phyloP scores from a whole-genome alignment of 148 eudicot species.

The Diospyros lotus region DNA sequence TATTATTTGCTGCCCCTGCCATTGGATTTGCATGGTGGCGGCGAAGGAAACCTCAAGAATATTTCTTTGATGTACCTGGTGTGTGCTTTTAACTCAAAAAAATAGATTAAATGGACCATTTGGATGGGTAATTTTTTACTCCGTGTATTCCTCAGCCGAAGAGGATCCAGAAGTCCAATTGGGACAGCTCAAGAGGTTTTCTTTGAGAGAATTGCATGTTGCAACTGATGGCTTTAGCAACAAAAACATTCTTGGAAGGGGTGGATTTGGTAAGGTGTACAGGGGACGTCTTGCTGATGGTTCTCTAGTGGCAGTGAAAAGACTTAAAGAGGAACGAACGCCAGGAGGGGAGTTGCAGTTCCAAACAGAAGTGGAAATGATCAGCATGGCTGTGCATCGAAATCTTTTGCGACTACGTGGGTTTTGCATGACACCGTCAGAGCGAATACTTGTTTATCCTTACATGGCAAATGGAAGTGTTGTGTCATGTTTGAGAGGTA shows the following conservation, averaged over 20 bases:
- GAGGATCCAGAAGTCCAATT: conserved; percentile 55
- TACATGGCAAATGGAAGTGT: conserved; percentile 88
- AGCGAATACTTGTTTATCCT: conserved; percentile 51
- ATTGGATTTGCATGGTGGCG: conserved; percentile 41
- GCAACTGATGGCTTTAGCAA: conserved; percentile 47
- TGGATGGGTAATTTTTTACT: not conserved
- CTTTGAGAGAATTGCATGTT: conserved; percentile 43
- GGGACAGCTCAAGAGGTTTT: conserved; percentile 49
- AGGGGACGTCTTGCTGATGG: conserved; percentile 57
- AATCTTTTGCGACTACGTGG: conserved; percentile 46
- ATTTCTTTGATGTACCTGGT: conserved; percentile 61
- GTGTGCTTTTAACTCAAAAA: conserved; percentile 6
- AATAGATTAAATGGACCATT: not conserved
- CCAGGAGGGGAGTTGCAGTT: conserved; percentile 50
- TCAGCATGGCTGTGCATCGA: conserved; percentile 49
- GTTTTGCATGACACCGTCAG: conserved; percentile 50
- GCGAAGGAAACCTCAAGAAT: conserved; percentile 39
- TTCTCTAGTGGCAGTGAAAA: conserved; percentile 46
- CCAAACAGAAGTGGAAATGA: conserved; percentile 59
- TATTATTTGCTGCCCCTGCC: conserved; percentile 48
- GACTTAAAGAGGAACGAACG: conserved; percentile 44
- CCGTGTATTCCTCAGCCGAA: conserved; percentile 29
- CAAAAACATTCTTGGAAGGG: conserved; percentile 47
- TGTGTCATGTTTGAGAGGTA: conserved; percentile 86
- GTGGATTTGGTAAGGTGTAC: conserved; percentile 54